Conservation (phyloP, 129 eudicot genomes). For the Apium graveolens region DNA sequence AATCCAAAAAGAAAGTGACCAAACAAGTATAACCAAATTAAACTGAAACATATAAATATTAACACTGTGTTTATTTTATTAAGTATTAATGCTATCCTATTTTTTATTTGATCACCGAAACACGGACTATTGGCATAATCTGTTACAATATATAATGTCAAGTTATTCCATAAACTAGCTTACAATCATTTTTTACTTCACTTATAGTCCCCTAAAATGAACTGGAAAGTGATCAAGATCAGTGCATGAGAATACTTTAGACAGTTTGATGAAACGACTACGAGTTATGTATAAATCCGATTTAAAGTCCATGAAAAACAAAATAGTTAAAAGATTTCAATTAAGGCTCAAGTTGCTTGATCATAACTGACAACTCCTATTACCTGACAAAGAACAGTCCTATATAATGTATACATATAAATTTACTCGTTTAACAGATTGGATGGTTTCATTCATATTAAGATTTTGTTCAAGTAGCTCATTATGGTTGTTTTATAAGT, state of each 20-base stretch:
- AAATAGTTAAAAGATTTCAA: too few relatives aligned
- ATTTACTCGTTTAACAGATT: too few relatives aligned
- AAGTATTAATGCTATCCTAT: neutral
- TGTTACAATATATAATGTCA: neutral
- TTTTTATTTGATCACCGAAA: neutral
- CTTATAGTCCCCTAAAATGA: too few relatives aligned
- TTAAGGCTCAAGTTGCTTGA: too few relatives aligned
- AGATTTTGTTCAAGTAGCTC: too few relatives aligned
- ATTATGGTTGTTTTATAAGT: too few relatives aligned
- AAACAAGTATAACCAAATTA: neutral
- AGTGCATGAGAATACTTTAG: neutral
- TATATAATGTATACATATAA: too few relatives aligned
- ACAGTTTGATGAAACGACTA: neutral
- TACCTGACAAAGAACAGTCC: too few relatives aligned
- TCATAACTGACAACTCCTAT: too few relatives aligned
- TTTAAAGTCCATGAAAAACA: too few relatives aligned
- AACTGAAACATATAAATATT: neutral
- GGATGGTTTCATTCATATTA: too few relatives aligned
- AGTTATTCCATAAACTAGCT: neutral
- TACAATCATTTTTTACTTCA: neutral
- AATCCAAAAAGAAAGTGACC: conserved; percentile 10
- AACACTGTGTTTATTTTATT: neutral
- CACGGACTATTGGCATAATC: neutral
- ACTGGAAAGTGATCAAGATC: neutral
- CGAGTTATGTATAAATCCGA: too few relatives aligned